Evolutionary conservation across 768 basidiomycete species (phyloP), one percentile per base, ranked within the genome.

Genomic region (Lyophyllum decastes): DNA sequence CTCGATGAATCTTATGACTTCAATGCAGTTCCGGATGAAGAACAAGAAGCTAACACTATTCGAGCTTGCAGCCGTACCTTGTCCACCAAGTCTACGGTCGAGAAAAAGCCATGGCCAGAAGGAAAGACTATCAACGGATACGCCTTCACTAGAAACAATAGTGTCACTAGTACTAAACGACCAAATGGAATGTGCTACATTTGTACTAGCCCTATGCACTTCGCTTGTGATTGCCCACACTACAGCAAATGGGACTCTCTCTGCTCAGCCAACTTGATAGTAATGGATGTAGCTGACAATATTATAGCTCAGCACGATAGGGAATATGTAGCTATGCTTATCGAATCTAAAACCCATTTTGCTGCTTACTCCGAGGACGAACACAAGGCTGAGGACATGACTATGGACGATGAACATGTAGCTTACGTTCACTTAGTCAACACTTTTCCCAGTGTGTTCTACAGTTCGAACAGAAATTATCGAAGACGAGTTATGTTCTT

Each of bases 121-220:
- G 46, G 46, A 2, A 48, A 48, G 14, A 26, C n/a, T 22, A 24
- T 5, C n/a, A n/a, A n/a, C n/a, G n/a, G n/a, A n/a, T 48, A 48
- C 14, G 10, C 22, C 14, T 48, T 48, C 22, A 19, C 46, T 12
- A 2, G 46, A 5, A 24, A 48, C 14, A 24, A 48, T 12, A 26
- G 14, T 3, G 46, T 48, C 2, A 5, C 24, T 11, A 61, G 50
- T 27, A 14, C n/a, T 0, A 22, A 7, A 2, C 33, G 8, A 5
- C 57, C 57, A 0, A 57, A 55, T 10, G 61, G 64, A 0, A 24
- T 9, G 0, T 70, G 67, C 40, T 66, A 54, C 22, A 45, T 70
- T 0, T 70, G 69, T 24, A 60, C 64, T 1, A 70, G 69, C 50
- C 34, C 60, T 0, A 58, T 61, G 0, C 68, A 70, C 19, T 66